Evolutionary conservation across 345 rosid species (phyloP).

Genomic region (Euphorbia pulcherrima): DNA sequence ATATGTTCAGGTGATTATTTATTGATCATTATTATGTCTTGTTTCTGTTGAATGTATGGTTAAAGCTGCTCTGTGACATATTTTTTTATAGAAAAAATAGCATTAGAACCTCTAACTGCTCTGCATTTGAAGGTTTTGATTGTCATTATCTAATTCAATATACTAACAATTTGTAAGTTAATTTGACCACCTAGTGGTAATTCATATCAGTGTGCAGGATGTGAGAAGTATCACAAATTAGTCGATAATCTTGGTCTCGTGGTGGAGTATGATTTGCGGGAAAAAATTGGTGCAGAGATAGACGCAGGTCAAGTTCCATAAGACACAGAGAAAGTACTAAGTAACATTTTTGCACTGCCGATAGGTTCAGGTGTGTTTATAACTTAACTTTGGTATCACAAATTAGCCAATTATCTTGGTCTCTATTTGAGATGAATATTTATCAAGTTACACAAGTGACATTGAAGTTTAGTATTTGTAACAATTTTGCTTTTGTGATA

Average conservation of each 20-base stretch:
- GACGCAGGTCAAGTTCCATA: conserved; percentile 43
- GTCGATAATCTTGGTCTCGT: conserved; percentile 87
- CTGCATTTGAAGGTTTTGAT: conserved; percentile 10
- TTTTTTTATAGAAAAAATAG: background rate
- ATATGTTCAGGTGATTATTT: conserved; percentile 60
- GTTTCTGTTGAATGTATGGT: background rate
- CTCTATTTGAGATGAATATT: conserved; percentile 48
- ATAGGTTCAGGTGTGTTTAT: conserved; percentile 13
- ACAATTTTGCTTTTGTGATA: conserved; percentile 8
- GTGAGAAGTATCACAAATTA: conserved; percentile 77
- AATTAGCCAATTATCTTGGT: conserved; percentile 84
- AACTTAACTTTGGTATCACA: conserved; percentile 48
- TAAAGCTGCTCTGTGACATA: background rate
- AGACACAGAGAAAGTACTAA: conserved; percentile 8
- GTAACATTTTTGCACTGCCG: background rate
- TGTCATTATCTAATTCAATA: background rate
- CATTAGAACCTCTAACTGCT: background rate
- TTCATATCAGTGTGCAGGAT: conserved; percentile 78
- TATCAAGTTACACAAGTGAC: conserved; percentile 41
- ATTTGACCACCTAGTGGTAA: conserved; percentile 16
- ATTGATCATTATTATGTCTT: background rate
- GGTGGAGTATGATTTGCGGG: conserved; percentile 68
- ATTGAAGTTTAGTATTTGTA: conserved; percentile 3
- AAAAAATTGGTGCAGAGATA: conserved; percentile 39
- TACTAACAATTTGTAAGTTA: conserved; percentile 8